Evolutionary conservation across 176 grass and related monocot genomes (phyloP).

Genomic region (Zoysia pacifica): DNA sequence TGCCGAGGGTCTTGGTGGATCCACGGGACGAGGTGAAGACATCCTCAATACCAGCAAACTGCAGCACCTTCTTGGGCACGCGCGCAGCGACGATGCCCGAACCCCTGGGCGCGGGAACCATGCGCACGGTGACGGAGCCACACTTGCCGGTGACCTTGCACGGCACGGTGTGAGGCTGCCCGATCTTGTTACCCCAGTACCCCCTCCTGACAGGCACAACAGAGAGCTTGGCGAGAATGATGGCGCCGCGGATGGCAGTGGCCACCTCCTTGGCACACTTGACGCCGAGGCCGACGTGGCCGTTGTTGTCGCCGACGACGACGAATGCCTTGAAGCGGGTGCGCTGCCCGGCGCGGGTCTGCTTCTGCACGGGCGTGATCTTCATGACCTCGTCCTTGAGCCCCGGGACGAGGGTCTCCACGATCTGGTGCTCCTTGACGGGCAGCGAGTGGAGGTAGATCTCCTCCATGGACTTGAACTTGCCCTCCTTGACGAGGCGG

Average conservation of each 20-base stretch:
- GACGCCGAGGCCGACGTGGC: slow-evolving; percentile 83
- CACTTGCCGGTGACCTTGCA: slow-evolving; percentile 97
- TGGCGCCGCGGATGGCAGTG: slow-evolving; percentile 86
- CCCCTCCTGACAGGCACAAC: slow-evolving; percentile 78
- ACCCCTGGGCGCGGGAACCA: slow-evolving; percentile 82
- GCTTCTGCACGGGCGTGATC: slow-evolving; percentile 89
- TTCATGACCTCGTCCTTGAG: slow-evolving; percentile 99
- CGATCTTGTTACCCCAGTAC: slow-evolving; percentile 96
- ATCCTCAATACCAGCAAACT: slow-evolving; percentile 87
- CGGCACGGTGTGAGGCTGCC: slow-evolving; percentile 71
- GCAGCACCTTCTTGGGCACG: slow-evolving; percentile 90
- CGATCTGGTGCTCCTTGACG: slow-evolving; percentile 92
- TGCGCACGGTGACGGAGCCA: slow-evolving; percentile 78
- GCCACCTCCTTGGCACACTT: slow-evolving; percentile 96
- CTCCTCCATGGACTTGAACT: slow-evolving; percentile 63
- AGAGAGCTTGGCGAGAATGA: slow-evolving; percentile 86
- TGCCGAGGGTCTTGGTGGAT: slow-evolving; percentile 93
- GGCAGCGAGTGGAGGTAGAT: slow-evolving; percentile 89
- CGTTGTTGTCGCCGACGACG: slow-evolving; percentile 78
- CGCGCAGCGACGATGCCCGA: slow-evolving; percentile 78
- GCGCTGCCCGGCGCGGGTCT: slow-evolving; percentile 85
- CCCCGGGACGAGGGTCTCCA: slow-evolving; percentile 52
- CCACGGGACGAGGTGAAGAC: slow-evolving; percentile 86
- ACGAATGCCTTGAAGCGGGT: slow-evolving; percentile 93
- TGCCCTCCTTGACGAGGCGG: slow-evolving; percentile 62